These are phyloP conservation scores for Pyrrhoderma lamaoense DNA, from an alignment of 1,284 basidiomycete species.

Conservation along the genomic window DNA sequence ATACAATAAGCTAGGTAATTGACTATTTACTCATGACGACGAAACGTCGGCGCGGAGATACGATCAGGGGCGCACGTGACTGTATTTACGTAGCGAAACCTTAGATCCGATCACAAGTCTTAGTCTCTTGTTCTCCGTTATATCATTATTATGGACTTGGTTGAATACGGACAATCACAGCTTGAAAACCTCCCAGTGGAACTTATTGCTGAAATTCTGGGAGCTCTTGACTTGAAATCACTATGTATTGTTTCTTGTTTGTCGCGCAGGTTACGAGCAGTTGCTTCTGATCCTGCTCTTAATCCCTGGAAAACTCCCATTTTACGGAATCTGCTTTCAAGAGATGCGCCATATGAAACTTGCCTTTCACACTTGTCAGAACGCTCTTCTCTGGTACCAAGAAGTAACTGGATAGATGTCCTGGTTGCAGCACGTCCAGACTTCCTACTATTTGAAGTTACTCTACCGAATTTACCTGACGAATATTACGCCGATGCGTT, in stretches of 20 bases:
- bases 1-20: constrained; percentile 5
- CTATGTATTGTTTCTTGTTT: constrained; percentile 51
- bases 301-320: constrained; percentile 72
- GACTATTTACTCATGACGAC: too few relatives aligned
- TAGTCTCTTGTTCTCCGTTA: too few relatives aligned
- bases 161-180: too few relatives aligned
- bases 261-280: constrained; percentile 46
- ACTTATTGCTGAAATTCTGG: constrained; percentile 62
- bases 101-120: too few relatives aligned
- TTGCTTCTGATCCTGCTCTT: constrained; percentile 53
- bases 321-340: constrained; percentile 41
- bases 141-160: too few relatives aligned
- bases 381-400: constrained; percentile 48
- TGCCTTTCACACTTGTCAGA: constrained; percentile 52
- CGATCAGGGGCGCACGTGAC: too few relatives aligned
- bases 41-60: too few relatives aligned
- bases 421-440: constrained; percentile 47
- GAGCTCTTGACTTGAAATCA: constrained; percentile 55
- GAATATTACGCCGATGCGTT: constrained; percentile 68
- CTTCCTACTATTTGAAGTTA: constrained; percentile 58
- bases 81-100: too few relatives aligned
- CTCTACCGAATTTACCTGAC: constrained; percentile 55
- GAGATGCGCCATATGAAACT: constrained; percentile 36
- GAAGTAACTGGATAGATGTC: constrained; percentile 70
- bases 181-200: constrained; percentile 61